phyloP scores from a whole-genome alignment of 2,329 filamentous ascomycete genomes.

The Shiraia sp. region DNA sequence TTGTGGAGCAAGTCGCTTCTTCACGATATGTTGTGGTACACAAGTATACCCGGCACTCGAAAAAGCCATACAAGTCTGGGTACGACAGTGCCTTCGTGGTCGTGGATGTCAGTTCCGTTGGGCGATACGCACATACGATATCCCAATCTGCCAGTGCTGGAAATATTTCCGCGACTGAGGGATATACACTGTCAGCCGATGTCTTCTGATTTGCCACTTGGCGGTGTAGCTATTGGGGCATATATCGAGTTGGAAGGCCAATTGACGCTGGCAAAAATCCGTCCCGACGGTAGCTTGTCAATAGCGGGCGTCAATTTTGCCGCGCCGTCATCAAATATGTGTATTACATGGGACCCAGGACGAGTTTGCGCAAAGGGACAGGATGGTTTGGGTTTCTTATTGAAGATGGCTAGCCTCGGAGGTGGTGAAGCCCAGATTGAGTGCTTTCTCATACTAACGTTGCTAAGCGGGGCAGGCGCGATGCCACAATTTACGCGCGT shows the following conservation, averaged over 20 bases:
- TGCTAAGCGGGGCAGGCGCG: no score
- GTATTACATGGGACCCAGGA: no score
- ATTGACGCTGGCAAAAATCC: neutral
- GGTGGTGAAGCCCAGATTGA: no score
- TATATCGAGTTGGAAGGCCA: constrained; percentile 1
- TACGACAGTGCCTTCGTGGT: neutral
- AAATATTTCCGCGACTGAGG: constrained; percentile 1
- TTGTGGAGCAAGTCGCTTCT: constrained; percentile 1
- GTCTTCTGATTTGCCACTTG: neutral
- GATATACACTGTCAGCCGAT: neutral
- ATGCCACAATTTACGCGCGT: no score
- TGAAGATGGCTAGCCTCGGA: no score
- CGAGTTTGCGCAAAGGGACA: no score
- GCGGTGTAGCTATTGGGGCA: neutral
- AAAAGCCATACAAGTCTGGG: neutral
- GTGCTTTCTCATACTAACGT: no score
- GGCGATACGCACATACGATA: neutral
- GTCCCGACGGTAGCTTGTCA: no score
- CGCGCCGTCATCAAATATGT: no score
- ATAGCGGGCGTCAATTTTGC: no score
- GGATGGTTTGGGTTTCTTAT: no score
- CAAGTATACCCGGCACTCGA: neutral
- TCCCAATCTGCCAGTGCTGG: neutral
- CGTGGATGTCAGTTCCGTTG: constrained; percentile 2
- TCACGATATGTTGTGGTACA: constrained; percentile 1